Conservation (phyloP, 164 flowering plant species). For the Paratinospora sagittata region DNA sequence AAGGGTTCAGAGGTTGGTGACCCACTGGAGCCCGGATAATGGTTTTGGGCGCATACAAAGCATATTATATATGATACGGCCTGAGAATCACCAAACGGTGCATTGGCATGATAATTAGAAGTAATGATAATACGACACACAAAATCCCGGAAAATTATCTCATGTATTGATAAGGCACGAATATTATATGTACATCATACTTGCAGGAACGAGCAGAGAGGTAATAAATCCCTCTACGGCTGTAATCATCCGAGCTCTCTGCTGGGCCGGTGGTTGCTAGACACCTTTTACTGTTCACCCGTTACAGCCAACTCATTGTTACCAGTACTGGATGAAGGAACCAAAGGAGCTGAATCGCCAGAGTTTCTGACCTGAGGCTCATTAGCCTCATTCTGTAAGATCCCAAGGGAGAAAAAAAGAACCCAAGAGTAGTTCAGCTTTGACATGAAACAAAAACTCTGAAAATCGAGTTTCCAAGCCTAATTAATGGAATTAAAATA, state of each 20-base stretch:
- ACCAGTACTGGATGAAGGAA: slow-evolving; percentile 8
- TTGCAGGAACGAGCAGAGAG: not conserved
- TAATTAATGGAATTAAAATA: not conserved
- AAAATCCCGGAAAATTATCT: slow-evolving; percentile 1
- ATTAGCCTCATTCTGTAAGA: not conserved
- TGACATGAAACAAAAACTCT: not conserved
- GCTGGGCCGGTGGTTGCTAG: too few relatives aligned
- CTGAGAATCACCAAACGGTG: not conserved
- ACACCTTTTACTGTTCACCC: slow-evolving; percentile 9
- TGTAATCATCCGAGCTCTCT: not conserved
- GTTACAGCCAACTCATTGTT: slow-evolving; percentile 6
- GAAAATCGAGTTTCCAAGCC: not conserved
- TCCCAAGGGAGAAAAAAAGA: not conserved
- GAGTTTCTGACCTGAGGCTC: slow-evolving; percentile 3
- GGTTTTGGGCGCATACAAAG: not conserved
- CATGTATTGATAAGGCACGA: not conserved
- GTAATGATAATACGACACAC: not conserved
- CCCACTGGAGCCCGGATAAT: too few relatives aligned
- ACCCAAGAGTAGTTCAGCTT: not conserved
- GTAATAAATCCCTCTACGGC: not conserved
- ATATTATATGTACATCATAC: slow-evolving; percentile 7
- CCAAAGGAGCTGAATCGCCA: not conserved
- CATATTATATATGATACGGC: not conserved
- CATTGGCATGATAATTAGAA: not conserved
- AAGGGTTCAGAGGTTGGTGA: too few relatives aligned